Evolutionary conservation across 345 rosid genomes (phyloP).

Genomic region (Salix caprea): DNA sequence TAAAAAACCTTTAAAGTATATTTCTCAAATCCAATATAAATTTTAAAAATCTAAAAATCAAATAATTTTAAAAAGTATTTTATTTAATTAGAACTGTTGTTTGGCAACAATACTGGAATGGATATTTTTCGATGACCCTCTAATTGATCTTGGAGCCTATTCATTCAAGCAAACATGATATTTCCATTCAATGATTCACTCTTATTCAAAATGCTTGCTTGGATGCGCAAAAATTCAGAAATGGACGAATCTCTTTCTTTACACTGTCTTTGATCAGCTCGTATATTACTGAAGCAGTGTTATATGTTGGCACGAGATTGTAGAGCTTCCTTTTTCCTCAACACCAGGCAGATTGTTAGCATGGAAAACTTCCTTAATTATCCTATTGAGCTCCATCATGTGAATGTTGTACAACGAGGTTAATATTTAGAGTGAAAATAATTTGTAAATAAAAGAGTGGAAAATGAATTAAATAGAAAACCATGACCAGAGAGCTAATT

Average conservation of each 20-base stretch:
- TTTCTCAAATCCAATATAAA: no score
- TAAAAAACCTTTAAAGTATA: no score
- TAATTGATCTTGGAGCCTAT: constrained; percentile 53
- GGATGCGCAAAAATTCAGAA: constrained; percentile 58
- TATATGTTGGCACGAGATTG: constrained; percentile 6
- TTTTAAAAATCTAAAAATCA: no score
- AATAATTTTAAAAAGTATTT: no score
- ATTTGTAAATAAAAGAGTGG: no score
- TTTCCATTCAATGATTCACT: neutral
- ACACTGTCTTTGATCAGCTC: constrained; percentile 53
- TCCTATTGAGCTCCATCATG: constrained; percentile 41
- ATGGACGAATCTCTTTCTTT: constrained; percentile 62
- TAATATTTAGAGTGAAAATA: no score
- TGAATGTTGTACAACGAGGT: constrained; percentile 26
- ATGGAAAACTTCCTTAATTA: no score
- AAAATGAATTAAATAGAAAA: no score
- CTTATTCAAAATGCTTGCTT: constrained; percentile 29
- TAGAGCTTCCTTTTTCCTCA: no score
- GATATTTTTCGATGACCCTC: constrained; percentile 41
- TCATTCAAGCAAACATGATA: constrained; percentile 11
- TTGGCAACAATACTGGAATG: constrained; percentile 39
- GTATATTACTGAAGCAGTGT: constrained; percentile 35
- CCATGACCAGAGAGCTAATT: constrained; percentile 28
- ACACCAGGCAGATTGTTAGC: no score
- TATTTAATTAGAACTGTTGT: constrained; percentile 27